Evolutionary conservation across 2,329 filamentous ascomycete genomes (phyloP).

Genomic region (Penicillium psychrosexuale): DNA sequence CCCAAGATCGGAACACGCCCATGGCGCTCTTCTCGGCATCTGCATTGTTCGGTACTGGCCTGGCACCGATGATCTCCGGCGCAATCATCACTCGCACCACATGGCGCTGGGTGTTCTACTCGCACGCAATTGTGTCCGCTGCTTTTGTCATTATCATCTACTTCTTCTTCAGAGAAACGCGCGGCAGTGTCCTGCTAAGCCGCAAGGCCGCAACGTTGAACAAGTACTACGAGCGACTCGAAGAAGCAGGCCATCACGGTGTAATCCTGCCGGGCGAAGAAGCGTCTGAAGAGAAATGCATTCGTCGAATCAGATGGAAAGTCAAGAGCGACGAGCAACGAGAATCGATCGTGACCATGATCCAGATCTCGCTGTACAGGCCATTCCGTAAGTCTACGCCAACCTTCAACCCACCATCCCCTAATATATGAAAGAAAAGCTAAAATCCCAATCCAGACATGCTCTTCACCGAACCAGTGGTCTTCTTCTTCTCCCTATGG

Average conservation of each 20-base stretch:
- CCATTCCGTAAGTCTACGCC: slow-evolving; percentile 61
- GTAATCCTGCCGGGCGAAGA: slow-evolving; percentile 46
- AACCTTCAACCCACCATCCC: background rate
- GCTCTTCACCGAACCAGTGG: slow-evolving; percentile 61
- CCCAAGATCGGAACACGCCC: slow-evolving; percentile 75
- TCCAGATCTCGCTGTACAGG: slow-evolving; percentile 69
- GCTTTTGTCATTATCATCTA: slow-evolving; percentile 63
- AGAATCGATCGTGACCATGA: slow-evolving; percentile 64
- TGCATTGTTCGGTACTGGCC: slow-evolving; percentile 74
- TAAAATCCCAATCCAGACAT: slow-evolving; percentile 40
- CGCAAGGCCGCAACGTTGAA: slow-evolving; percentile 73
- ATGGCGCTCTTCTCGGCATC: slow-evolving; percentile 85
- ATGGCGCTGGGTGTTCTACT: slow-evolving; percentile 89
- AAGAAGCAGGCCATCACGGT: slow-evolving; percentile 60
- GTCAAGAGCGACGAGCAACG: slow-evolving; percentile 76
- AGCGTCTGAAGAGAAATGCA: slow-evolving; percentile 25
- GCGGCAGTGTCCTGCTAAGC: slow-evolving; percentile 74
- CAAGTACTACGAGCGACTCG: slow-evolving; percentile 71
- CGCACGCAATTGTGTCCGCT: slow-evolving; percentile 70
- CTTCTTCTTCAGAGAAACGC: slow-evolving; percentile 74
- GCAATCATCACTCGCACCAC: slow-evolving; percentile 63
- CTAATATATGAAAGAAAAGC: background rate
- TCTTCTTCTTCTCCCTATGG: slow-evolving; percentile 78
- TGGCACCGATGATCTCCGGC: slow-evolving; percentile 70
- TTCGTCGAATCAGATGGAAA: slow-evolving; percentile 69